Evolutionary conservation across 441 rosid genomes (phyloP).

Genomic region (Croton laevigatus): DNA sequence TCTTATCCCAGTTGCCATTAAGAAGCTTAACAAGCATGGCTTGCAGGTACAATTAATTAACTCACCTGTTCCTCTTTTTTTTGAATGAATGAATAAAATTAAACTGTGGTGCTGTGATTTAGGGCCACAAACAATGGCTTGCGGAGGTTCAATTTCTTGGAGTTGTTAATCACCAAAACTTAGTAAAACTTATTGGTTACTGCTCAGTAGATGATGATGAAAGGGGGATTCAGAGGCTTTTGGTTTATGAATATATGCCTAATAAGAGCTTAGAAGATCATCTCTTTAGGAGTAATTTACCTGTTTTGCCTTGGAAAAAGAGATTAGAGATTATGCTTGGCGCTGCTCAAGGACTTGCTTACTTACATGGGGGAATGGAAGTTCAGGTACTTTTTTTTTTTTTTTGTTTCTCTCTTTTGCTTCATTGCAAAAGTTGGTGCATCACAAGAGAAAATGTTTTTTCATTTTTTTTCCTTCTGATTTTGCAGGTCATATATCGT

Average conservation of each 20-base stretch:
- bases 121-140: conserved; percentile 79
- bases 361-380: conserved; percentile 68
- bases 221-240: conserved; percentile 67
- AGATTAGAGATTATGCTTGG: conserved; percentile 67
- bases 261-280: conserved; percentile 83
- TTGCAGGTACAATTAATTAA: conserved; percentile 37
- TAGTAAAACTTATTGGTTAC: conserved; percentile 73
- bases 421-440: not conserved
- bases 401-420: no score
- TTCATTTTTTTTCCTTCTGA: conserved; percentile 6
- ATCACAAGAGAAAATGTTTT: not conserved
- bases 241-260: conserved; percentile 80
- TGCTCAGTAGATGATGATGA: conserved; percentile 69
- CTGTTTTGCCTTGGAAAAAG: conserved; percentile 64
- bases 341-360: conserved; percentile 61
- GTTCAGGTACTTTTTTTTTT: conserved; percentile 46
- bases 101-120: not conserved
- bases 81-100: not conserved
- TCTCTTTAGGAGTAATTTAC: conserved; percentile 52
- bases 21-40: conserved; percentile 57
- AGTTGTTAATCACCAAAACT: conserved; percentile 55
- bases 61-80: not conserved
- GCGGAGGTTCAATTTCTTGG: conserved; percentile 72
- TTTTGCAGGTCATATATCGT: conserved; percentile 68
- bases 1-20: conserved; percentile 41